Conservation (phyloP, 257 asterid species). For the Striga asiatica region DNA sequence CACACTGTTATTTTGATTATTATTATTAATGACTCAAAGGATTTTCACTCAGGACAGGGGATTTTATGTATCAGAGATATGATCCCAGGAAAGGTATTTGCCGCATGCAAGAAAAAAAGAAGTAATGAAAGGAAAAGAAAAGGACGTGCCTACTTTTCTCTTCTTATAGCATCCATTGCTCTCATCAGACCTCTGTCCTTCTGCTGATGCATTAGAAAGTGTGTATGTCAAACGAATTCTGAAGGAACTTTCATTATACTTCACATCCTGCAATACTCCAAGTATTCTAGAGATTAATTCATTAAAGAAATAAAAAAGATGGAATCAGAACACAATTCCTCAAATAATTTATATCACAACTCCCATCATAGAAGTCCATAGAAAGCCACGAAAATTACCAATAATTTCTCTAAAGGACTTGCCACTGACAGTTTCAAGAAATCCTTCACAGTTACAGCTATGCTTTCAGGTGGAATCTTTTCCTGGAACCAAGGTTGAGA, state of each 20-base stretch:
- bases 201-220: constrained; percentile 28
- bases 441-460: constrained; percentile 53
- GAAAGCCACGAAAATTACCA: constrained; percentile 35
- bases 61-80: constrained; percentile 2
- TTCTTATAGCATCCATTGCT: constrained; percentile 53
- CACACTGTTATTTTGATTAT: not conserved
- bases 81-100: not conserved
- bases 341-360: not conserved
- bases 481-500: constrained; percentile 48
- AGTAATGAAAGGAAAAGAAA: not conserved
- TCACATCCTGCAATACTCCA: constrained; percentile 47
- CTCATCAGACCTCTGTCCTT: constrained; percentile 22
- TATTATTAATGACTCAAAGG: not conserved
- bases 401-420: constrained; percentile 41
- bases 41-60: not conserved
- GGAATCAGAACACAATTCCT: constrained; percentile 8
- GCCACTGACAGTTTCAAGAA: constrained; percentile 47
- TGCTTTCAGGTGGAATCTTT: constrained; percentile 26
- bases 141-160: constrained; percentile 53
- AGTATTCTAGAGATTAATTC: constrained; percentile 4
- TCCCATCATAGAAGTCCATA: not conserved
- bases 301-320: not conserved
- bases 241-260: constrained; percentile 39
- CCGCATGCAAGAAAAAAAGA: not conserved
- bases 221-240: constrained; percentile 57